A percentile compares a stretch with the other conserved stretches of the same genome.
Conservation (phyloP, 2,329 filamentous ascomycete genomes). For the Epichloe gansuensis region DNA sequence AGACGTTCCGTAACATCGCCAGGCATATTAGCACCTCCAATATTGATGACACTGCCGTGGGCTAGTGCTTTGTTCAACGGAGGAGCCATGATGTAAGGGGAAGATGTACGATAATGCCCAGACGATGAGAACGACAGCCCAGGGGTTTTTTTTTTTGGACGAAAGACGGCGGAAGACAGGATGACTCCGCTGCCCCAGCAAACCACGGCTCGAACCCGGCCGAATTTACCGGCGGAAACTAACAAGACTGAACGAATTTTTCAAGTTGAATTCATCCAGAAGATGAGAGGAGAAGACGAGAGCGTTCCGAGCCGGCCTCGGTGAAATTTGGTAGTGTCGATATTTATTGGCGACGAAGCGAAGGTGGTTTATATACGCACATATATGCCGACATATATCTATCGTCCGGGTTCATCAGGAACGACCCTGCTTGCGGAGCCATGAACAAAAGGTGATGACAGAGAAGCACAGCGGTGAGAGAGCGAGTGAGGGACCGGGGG, state of each 20-base stretch:
- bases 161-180: background rate
- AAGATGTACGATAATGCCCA: background rate
- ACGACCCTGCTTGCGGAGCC: background rate
- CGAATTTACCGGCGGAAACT: background rate
- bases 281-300: background rate
- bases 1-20: conserved; percentile 17
- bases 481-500: background rate
- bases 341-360: background rate
- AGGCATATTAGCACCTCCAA: conserved; percentile 25
- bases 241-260: background rate
- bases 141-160: background rate
- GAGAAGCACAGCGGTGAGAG: background rate
- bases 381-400: background rate
- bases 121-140: background rate
- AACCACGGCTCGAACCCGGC: background rate
- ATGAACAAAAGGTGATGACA: background rate
- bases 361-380: background rate
- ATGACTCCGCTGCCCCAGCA: background rate
- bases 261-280: background rate
- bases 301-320: background rate
- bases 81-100: background rate
- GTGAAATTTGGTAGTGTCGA: background rate
- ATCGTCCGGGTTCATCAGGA: background rate
- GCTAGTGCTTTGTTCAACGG: background rate
- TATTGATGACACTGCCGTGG: conserved; percentile 25